Evolutionary conservation across 2,329 filamentous ascomycete genomes (phyloP).

Genomic region (Aaosphaeria pasadenensis): DNA sequence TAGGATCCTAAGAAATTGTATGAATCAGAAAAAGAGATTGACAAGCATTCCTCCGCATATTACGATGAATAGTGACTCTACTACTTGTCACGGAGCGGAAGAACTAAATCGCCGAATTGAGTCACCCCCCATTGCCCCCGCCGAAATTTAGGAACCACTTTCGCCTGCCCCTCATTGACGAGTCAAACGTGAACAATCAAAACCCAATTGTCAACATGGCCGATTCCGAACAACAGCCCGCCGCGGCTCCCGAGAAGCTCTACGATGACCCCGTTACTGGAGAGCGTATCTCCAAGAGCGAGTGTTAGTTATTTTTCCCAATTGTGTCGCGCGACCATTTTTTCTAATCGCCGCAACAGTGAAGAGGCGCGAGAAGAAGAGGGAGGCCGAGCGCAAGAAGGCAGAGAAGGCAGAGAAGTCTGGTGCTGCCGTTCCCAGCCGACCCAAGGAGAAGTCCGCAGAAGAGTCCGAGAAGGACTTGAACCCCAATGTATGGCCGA

Average conservation of each 20-base stretch:
- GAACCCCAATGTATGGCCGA: slow-evolving; percentile 64
- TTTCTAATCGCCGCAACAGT: slow-evolving; percentile 65
- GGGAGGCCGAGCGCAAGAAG: slow-evolving; percentile 85
- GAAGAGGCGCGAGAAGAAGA: slow-evolving; percentile 94
- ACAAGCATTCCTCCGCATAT: no score
- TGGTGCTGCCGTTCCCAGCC: slow-evolving; percentile 60
- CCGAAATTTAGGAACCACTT: no score
- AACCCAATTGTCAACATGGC: slow-evolving; percentile 20
- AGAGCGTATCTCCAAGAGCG: slow-evolving; percentile 63
- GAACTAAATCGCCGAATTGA: no score
- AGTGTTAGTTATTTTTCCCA: slow-evolving; percentile 23
- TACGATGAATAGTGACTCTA: no score
- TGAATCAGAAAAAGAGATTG: no score
- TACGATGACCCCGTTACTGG: slow-evolving; percentile 91
- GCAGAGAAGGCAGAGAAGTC: slow-evolving; percentile 83
- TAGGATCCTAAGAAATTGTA: no score
- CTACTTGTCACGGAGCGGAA: no score
- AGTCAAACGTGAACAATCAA: no score
- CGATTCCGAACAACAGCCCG: slow-evolving; percentile 23
- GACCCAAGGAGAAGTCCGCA: slow-evolving; percentile 59
- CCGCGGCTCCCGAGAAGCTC: slow-evolving; percentile 55
- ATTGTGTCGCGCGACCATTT: slow-evolving; percentile 15
- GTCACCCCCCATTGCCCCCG: no score
- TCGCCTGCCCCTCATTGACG: no score
- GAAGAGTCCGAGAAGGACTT: slow-evolving; percentile 69